phyloP scores from a whole-genome alignment of 305 asterid species.

The Fraxinus angustifolia region DNA sequence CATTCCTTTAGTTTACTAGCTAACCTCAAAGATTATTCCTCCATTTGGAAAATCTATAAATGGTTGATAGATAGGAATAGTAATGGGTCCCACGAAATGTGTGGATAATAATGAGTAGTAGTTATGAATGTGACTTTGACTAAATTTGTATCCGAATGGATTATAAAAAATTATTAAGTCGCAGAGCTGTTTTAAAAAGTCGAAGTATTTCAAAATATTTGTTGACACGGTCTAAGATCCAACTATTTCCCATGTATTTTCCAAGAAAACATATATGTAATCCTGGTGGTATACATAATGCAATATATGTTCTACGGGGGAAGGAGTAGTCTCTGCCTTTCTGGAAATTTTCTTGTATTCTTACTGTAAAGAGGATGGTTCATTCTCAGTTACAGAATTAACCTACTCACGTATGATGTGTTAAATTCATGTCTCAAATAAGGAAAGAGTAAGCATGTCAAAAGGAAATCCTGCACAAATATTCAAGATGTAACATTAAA shows the following conservation, averaged over 20 bases:
- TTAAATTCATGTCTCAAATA: background rate
- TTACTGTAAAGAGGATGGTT: background rate
- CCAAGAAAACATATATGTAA: background rate
- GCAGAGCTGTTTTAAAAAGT: background rate
- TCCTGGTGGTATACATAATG: background rate
- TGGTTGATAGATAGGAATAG: background rate
- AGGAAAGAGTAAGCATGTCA: background rate
- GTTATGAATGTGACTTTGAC: background rate
- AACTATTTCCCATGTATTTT: background rate
- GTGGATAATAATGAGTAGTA: background rate
- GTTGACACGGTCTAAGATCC: background rate
- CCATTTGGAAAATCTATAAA: background rate
- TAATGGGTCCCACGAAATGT: background rate
- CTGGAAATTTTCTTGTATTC: background rate
- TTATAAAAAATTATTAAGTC: background rate
- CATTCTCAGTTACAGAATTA: background rate
- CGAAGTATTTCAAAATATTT: background rate
- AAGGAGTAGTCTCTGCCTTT: background rate
- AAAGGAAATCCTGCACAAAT: background rate
- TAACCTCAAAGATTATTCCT: background rate
- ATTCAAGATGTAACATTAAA: background rate
- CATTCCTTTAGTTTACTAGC: background rate
- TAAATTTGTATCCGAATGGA: background rate
- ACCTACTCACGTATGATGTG: background rate
- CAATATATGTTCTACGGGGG: background rate